Base-by-base conservation (phyloP, 2,329 filamentous ascomycete genomes). In the Fusarium falciforme region DNA sequence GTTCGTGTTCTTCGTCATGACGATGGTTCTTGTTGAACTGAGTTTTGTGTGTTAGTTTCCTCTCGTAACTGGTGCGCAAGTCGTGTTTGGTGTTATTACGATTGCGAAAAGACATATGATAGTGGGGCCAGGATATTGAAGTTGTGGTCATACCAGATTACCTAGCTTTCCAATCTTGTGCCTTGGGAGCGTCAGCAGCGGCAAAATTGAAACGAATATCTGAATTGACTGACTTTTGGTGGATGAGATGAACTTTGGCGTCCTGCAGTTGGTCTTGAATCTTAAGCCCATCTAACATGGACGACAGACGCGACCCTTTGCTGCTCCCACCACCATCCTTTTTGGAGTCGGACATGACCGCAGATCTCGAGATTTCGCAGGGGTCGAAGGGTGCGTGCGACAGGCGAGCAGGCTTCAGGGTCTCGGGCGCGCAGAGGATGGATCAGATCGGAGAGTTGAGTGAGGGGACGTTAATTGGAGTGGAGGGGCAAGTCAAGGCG, bases 1-100 rank as follows among this genome's bases (percentile, higher is more conserved):
- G 88, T 81, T 98, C 96, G 81, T 98, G 95, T 75, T 93, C 93
- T 83, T 98, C 96, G 80, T 98, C 96, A 80, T 98, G 96, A 64
- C 96, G 93, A 82, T 98, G 96, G 73, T 97, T 94, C 27, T 89
- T 87, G 79, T 98, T 98, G 84, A 98, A 89, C 88, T 90, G 61
- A 6, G 64, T 10, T 54, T 38, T 71, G 52, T 14, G 38, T 38
- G 54, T 49, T 35, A 57, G 36, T 17, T 52, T 59, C 27, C 2
- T 31, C 35, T 16, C 36, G 31, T 14, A 36, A 17, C 27, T 8
- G 52, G 7, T 67, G 57, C 22, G 27, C 14, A 10, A 52, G 17
- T 20, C 29, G 38, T 7, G 17, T 52, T 59, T 33, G 22, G 62
- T 22, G 16, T 27, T 20, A 20, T 27, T 44, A 9, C 25, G 33